Conservation (phyloP, 345 rosid species). For the Toxicodendron radicans region DNA sequence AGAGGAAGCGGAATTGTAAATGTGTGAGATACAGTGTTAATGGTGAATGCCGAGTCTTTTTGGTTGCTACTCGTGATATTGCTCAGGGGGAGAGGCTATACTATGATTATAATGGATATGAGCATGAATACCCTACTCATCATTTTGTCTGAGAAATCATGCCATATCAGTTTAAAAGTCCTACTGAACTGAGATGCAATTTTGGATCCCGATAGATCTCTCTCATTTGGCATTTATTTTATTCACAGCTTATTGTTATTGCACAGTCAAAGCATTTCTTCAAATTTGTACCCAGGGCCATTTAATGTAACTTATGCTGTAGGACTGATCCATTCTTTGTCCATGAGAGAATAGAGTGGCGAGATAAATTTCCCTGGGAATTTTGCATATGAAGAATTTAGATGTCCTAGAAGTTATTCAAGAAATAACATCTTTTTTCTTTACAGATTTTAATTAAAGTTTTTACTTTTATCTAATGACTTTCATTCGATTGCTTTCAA, state of each 20-base stretch:
- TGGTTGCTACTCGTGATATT: slow-evolving; percentile 89
- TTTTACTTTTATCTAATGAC: not conserved
- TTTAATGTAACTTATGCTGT: slow-evolving; percentile 35
- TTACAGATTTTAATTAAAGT: slow-evolving; percentile 14
- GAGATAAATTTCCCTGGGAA: slow-evolving; percentile 9
- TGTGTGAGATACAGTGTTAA: slow-evolving; percentile 85
- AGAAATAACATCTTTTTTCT: slow-evolving; percentile 9
- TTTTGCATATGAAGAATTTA: slow-evolving; percentile 23
- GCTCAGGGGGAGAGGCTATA: slow-evolving; percentile 85
- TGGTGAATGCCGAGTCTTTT: slow-evolving; percentile 80
- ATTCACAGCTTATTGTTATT: slow-evolving; percentile 25
- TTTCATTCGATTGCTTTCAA: not conserved
- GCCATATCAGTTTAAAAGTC: slow-evolving; percentile 25
- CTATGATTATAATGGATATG: slow-evolving; percentile 93
- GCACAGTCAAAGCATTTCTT: slow-evolving; percentile 26
- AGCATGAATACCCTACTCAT: slow-evolving; percentile 91
- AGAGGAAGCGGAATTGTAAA: slow-evolving; percentile 91
- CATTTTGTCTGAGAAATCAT: slow-evolving; percentile 63
- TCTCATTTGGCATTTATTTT: slow-evolving; percentile 14
- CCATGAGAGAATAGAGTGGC: slow-evolving; percentile 22
- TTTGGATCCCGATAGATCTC: slow-evolving; percentile 35
- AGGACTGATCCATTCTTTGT: slow-evolving; percentile 26
- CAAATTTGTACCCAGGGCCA: slow-evolving; percentile 23
- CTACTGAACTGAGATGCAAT: slow-evolving; percentile 31
- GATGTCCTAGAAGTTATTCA: slow-evolving; percentile 22